Conservation (phyloP, 225 moss, liverwort and hornwort genomes). For the Marchantia paleacea region DNA sequence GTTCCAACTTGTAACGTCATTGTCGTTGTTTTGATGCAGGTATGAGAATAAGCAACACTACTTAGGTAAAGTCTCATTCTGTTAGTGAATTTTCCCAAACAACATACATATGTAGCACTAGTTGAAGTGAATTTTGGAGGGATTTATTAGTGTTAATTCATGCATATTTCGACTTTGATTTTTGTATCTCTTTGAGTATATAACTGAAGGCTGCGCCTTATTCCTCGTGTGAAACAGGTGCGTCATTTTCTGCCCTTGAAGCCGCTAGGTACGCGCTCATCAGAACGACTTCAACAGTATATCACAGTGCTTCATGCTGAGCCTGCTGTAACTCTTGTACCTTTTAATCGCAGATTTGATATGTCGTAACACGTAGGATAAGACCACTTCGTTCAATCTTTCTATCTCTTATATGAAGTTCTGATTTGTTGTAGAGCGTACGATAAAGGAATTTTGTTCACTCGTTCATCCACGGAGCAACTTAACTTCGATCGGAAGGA, state of each 20-base stretch:
- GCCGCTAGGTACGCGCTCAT: slow-evolving; percentile 1
- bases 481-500: neutral
- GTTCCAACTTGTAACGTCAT: too few relatives aligned
- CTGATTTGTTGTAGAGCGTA: slow-evolving; percentile 8
- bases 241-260: slow-evolving; percentile 1
- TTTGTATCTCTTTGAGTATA: too few relatives aligned
- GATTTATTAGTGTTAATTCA: too few relatives aligned
- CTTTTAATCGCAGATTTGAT: too few relatives aligned
- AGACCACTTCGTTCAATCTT: neutral
- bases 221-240: neutral
- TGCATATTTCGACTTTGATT: too few relatives aligned
- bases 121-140: too few relatives aligned
- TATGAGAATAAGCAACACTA: slow-evolving; percentile 5
- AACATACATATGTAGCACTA: too few relatives aligned
- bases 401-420: neutral
- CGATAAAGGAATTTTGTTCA: slow-evolving; percentile 1
- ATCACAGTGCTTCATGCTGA: too few relatives aligned
- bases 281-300: too few relatives aligned
- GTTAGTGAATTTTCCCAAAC: too few relatives aligned
- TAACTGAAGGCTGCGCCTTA: too few relatives aligned
- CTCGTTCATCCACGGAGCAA: neutral
- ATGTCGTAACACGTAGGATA: neutral
- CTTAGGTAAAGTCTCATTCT: slow-evolving; percentile 6
- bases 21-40: neutral
- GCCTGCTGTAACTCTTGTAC: too few relatives aligned